Evolutionary conservation across 1,284 basidiomycete genomes (phyloP).

Genomic region (Tylopilus sp.): DNA sequence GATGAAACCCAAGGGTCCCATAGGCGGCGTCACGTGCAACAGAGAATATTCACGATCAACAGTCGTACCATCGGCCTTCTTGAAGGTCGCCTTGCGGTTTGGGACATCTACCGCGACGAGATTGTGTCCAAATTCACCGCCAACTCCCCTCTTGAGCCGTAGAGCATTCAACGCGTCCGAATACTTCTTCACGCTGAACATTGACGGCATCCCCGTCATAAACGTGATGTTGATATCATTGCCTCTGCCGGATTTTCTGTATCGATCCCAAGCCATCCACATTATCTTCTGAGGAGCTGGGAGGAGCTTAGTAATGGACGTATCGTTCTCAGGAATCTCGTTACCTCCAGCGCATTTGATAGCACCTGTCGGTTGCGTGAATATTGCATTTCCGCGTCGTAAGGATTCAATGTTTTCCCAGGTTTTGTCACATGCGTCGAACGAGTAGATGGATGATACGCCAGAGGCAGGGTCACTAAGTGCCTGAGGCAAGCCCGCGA

Average conservation of each 20-base stretch:
- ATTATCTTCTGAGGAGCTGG: slow-evolving; percentile 88
- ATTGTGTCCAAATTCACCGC: slow-evolving; percentile 79
- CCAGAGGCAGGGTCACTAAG: slow-evolving; percentile 71
- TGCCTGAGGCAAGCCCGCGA: slow-evolving; percentile 76
- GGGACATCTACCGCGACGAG: slow-evolving; percentile 68
- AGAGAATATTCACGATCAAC: slow-evolving; percentile 75
- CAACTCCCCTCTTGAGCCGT: slow-evolving; percentile 75
- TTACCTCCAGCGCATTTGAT: slow-evolving; percentile 92
- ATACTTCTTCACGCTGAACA: slow-evolving; percentile 93
- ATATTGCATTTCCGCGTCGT: slow-evolving; percentile 79
- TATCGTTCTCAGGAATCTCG: slow-evolving; percentile 13
- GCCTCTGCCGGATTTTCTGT: slow-evolving; percentile 52
- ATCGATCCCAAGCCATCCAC: slow-evolving; percentile 91
- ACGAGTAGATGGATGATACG: slow-evolving; percentile 94
- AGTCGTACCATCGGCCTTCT: slow-evolving; percentile 61
- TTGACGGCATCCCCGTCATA: slow-evolving; percentile 87
- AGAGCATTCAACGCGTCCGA: slow-evolving; percentile 79
- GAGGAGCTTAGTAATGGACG: slow-evolving; percentile 5
- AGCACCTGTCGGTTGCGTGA: slow-evolving; percentile 93
- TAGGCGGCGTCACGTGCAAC: slow-evolving; percentile 86
- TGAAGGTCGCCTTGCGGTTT: slow-evolving; percentile 80
- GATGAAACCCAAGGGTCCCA: slow-evolving; percentile 83
- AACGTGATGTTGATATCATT: slow-evolving; percentile 72
- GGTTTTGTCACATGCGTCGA: slow-evolving; percentile 81
- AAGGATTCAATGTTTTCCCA: slow-evolving; percentile 78